A percentile compares a stretch with the other conserved stretches of the same genome.
phyloP scores from a whole-genome alignment of 108 stramenopile genomes.

The Cyclotella cryptica region DNA sequence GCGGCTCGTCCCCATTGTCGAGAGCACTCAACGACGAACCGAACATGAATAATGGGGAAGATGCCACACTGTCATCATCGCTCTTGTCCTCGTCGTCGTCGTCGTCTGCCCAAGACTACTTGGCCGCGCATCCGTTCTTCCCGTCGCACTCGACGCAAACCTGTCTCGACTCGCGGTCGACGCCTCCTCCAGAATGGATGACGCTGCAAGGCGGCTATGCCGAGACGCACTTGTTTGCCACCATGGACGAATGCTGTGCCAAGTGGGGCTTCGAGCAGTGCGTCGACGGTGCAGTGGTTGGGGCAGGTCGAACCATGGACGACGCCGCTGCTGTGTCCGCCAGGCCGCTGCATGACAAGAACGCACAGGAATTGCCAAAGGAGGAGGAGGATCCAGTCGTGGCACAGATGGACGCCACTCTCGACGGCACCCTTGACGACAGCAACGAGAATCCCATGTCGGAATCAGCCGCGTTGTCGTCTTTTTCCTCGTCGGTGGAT shows the following conservation, averaged over 20 bases:
- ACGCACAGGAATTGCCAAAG: too few species aligned
- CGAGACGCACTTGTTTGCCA: slow-evolving; percentile 33
- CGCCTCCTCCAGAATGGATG: slow-evolving; percentile 28
- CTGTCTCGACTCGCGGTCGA: slow-evolving; percentile 8
- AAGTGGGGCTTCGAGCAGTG: slow-evolving; percentile 23
- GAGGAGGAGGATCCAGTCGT: too few species aligned
- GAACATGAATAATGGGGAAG: too few species aligned
- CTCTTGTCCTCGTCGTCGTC: too few species aligned
- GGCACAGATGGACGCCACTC: too few species aligned
- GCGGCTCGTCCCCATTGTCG: too few species aligned
- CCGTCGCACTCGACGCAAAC: slow-evolving; percentile 16
- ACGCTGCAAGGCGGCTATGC: slow-evolving; percentile 43
- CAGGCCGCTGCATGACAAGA: too few species aligned
- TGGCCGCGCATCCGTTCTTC: slow-evolving; percentile 21
- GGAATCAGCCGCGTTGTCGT: background rate
- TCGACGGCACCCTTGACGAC: background rate
- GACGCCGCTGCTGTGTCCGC: too few species aligned
- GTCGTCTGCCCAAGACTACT: background rate
- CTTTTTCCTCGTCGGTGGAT: too few species aligned
- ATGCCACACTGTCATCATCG: too few species aligned
- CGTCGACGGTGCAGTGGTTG: background rate
- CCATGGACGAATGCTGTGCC: slow-evolving; percentile 16
- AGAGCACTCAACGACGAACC: background rate
- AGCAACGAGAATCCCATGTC: background rate
- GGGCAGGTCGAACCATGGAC: too few species aligned